Evolutionary conservation across 345 rosid species (phyloP).

Genomic region (Cardamine chenopodiifolia): DNA sequence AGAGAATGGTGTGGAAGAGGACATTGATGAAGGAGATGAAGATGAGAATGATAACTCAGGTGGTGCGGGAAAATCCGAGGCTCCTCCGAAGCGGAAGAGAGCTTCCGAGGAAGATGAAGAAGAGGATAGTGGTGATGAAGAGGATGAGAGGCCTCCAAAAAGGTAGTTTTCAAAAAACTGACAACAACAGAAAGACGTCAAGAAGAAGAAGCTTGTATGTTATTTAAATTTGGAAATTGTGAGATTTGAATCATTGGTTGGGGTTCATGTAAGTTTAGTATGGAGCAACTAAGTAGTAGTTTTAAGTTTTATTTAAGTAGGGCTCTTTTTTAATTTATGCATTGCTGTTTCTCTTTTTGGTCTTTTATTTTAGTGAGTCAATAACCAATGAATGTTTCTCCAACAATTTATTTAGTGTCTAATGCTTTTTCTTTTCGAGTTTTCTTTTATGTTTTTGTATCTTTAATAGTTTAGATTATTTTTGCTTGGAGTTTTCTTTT

Average conservation of each 20-base stretch:
- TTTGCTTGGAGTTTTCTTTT: no score
- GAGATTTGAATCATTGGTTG: conserved; percentile 44
- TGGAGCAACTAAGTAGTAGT: conserved; percentile 31
- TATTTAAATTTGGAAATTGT: conserved; percentile 19
- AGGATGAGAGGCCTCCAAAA: conserved; percentile 84
- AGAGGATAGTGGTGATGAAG: conserved; percentile 68
- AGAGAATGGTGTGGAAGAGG: conserved; percentile 76
- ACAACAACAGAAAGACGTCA: conserved; percentile 2
- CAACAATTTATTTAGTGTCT: conserved; percentile 18
- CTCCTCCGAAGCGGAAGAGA: conserved; percentile 75
- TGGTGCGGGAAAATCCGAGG: conserved; percentile 63
- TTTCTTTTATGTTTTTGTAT: neutral
- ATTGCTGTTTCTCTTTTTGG: no score
- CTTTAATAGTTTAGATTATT: neutral
- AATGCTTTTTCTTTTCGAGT: conserved; percentile 20
- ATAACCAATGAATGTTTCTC: conserved; percentile 40
- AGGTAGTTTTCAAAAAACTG: conserved; percentile 52
- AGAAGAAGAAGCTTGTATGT: conserved; percentile 8
- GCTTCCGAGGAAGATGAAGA: conserved; percentile 55
- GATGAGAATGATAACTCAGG: conserved; percentile 56
- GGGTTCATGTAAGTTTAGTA: conserved; percentile 40
- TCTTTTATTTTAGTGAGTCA: conserved; percentile 22
- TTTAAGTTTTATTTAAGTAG: conserved; percentile 29
- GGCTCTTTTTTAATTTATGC: neutral
- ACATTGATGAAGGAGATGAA: conserved; percentile 50